Evolutionary conservation across 805 yeast species (phyloP).

Genomic region (Candida pseudoglaebosa): DNA sequence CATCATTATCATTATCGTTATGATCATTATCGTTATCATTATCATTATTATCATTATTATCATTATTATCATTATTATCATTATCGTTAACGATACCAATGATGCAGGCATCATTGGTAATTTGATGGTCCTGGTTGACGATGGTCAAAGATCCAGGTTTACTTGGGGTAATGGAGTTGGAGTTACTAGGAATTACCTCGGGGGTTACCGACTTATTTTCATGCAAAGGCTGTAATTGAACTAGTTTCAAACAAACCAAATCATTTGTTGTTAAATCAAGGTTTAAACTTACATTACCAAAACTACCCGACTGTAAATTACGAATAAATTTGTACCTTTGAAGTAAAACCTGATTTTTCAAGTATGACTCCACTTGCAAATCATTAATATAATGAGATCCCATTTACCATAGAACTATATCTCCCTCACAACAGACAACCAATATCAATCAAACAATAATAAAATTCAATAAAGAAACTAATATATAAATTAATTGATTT

Average conservation of each 20-base stretch:
- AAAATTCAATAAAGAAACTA: no score
- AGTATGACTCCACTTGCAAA: neutral
- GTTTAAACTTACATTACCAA: conserved; percentile 58
- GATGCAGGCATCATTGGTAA: no score
- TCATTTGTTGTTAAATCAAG: conserved; percentile 27
- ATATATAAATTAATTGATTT: no score
- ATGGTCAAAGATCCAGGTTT: no score
- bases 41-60: no score
- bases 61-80: neutral
- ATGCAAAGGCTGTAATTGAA: conserved; percentile 20
- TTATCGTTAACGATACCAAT: no score
- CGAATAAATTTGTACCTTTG: conserved; percentile 23
- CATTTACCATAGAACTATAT: neutral
- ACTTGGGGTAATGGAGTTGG: no score
- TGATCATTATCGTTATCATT: neutral
- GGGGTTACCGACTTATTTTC: no score
- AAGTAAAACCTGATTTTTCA: neutral
- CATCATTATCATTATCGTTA: neutral
- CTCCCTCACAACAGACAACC: neutral
- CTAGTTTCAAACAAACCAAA: conserved; percentile 52
- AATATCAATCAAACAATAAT: neutral
- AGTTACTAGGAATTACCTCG: no score
- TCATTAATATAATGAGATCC: neutral
- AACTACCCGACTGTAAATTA: conserved; percentile 55
- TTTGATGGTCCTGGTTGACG: no score